Conservation (phyloP, 2,329 filamentous ascomycete species). For the Aspergillus arachidicola region DNA sequence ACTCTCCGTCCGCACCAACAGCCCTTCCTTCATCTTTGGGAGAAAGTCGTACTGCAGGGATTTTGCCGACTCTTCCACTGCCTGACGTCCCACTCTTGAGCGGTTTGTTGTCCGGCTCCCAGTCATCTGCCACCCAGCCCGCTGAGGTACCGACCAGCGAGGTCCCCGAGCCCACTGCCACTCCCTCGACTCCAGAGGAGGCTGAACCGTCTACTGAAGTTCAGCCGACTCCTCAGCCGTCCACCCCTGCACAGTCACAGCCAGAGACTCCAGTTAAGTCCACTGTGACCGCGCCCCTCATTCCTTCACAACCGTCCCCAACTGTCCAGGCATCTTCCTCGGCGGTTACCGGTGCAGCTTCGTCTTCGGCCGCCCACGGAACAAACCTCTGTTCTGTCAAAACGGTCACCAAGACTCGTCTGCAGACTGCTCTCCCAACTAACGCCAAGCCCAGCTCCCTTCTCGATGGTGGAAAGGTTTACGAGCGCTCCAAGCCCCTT, state of each 20-base stretch:
- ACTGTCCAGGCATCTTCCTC: conserved; percentile 6
- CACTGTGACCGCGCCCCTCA: not conserved
- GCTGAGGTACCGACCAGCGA: not conserved
- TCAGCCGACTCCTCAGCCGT: not conserved
- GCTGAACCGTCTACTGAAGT: not conserved
- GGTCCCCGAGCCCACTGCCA: not conserved
- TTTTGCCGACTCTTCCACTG: not conserved
- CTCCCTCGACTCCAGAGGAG: not conserved
- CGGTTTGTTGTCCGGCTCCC: conserved; percentile 15
- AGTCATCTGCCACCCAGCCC: not conserved
- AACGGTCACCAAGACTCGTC: conserved; percentile 41
- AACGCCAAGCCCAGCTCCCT: conserved; percentile 68
- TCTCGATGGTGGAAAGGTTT: conserved; percentile 68
- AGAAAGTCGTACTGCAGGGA: not conserved
- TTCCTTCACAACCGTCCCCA: conserved; percentile 7
- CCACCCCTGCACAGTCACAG: not conserved
- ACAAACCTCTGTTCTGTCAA: conserved; percentile 28
- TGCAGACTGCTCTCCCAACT: conserved; percentile 62
- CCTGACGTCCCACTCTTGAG: conserved; percentile 2
- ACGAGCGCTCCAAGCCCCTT: conserved; percentile 85
- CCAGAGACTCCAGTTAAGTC: not conserved
- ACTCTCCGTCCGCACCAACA: not conserved
- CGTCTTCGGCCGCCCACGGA: conserved; percentile 11
- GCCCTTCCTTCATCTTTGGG: conserved; percentile 1
- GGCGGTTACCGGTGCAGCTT: conserved; percentile 2